Conservation (phyloP, 2,329 filamentous ascomycete species). For the Cercospora canescens region DNA sequence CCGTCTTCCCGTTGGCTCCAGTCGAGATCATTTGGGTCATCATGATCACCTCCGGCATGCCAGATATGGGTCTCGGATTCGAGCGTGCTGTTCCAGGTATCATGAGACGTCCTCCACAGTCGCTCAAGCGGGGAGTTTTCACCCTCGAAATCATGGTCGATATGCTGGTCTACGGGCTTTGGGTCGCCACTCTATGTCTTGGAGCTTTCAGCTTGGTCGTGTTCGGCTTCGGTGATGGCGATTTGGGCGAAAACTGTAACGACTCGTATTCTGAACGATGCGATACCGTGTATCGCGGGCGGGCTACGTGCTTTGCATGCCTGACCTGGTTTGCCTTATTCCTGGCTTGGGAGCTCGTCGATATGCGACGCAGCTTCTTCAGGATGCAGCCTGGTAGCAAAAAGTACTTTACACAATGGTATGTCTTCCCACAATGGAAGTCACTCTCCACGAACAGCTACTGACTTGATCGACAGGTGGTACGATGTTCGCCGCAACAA, state of each 20-base stretch:
- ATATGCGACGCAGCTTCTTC: constrained; percentile 72
- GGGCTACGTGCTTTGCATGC: constrained; percentile 71
- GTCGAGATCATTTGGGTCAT: constrained; percentile 84
- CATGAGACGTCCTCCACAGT: constrained; percentile 76
- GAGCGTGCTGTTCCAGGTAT: constrained; percentile 74
- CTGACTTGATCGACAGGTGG: constrained; percentile 41
- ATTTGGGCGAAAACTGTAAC: constrained; percentile 62
- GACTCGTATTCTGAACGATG: constrained; percentile 55
- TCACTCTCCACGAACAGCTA: not conserved
- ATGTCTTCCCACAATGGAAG: not conserved
- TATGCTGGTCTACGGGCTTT: constrained; percentile 74
- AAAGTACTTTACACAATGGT: constrained; percentile 60
- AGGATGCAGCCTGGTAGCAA: constrained; percentile 65
- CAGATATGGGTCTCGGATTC: constrained; percentile 81
- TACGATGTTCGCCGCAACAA: constrained; percentile 69
- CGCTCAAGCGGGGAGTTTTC: constrained; percentile 67
- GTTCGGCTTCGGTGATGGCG: constrained; percentile 55
- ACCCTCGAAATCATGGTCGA: constrained; percentile 75
- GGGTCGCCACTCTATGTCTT: constrained; percentile 69
- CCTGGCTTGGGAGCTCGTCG: constrained; percentile 74
- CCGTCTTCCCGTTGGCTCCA: constrained; percentile 81
- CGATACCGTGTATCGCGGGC: constrained; percentile 66
- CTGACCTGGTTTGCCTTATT: constrained; percentile 76
- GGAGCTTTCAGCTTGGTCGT: constrained; percentile 64
- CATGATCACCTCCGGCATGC: constrained; percentile 82